These are phyloP conservation scores for Eucalyptus viminalis DNA, from an alignment of 345 rosid genomes.

Conservation along the genomic window DNA sequence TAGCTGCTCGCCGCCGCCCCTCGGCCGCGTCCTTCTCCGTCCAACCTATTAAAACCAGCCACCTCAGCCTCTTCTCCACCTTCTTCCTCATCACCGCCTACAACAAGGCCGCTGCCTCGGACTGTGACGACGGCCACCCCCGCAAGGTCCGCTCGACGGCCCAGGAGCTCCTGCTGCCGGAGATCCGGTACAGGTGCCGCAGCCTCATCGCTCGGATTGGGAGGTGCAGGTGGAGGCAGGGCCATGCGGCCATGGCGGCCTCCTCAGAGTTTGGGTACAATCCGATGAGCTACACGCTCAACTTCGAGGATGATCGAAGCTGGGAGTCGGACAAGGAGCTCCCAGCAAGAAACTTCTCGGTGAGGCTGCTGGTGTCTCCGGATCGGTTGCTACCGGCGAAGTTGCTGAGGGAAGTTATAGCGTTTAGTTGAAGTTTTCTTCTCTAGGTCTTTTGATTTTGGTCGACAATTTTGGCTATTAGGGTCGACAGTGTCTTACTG, in stretches of 20 bases:
- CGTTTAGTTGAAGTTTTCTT: no score
- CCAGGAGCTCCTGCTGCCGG: background rate
- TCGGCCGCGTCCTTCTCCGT: no score
- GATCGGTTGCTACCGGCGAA: background rate
- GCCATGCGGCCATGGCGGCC: background rate
- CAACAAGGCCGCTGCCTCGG: background rate
- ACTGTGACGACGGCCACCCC: background rate
- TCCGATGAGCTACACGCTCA: no score
- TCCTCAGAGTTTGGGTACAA: no score
- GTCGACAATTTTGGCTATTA: no score
- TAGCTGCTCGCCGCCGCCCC: no score
- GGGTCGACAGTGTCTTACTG: no score
- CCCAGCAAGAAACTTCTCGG: slow-evolving; percentile 8
- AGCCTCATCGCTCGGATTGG: background rate
- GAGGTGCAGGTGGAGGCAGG: background rate
- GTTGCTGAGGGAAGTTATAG: background rate
- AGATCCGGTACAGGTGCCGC: background rate
- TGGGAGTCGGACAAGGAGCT: no score
- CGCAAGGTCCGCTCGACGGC: background rate
- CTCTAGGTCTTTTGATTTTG: no score
- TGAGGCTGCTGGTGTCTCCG: slow-evolving; percentile 52
- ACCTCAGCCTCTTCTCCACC: no score
- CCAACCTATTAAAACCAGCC: no score
- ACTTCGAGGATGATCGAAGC: no score
- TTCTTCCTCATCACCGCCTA: background rate